Conservation (phyloP, 2,329 filamentous ascomycete species). For the Sporothrix luriei region DNA sequence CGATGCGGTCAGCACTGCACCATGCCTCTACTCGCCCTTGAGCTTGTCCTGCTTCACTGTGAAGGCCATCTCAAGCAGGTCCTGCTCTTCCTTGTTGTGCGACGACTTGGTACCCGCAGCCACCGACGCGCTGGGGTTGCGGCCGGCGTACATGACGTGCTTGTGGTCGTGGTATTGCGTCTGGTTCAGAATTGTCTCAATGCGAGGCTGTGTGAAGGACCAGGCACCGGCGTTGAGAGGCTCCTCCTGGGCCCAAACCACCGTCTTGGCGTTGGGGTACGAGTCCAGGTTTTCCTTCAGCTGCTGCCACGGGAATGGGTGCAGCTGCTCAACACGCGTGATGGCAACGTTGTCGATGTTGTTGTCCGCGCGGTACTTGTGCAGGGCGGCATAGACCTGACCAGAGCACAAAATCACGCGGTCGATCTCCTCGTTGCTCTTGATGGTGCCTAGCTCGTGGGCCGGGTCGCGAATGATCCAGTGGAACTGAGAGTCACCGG, state of each 20-base stretch:
- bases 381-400: conserved; percentile 87
- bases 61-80: conserved; percentile 70
- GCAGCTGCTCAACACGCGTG: conserved; percentile 94
- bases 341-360: conserved; percentile 89
- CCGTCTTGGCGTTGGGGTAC: conserved; percentile 96
- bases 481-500: conserved; percentile 86
- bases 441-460: conserved; percentile 74
- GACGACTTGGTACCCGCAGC: conserved; percentile 87
- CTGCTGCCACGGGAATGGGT: conserved; percentile 98
- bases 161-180: conserved; percentile 91
- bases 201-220: conserved; percentile 95
- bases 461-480: conserved; percentile 94
- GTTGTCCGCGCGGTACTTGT: conserved; percentile 87
- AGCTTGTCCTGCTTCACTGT: conserved; percentile 68
- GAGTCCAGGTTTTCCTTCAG: conserved; percentile 94
- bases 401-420: conserved; percentile 93
- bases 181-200: conserved; percentile 93
- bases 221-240: conserved; percentile 95
- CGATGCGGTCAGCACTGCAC: neutral
- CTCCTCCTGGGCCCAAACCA: conserved; percentile 97
- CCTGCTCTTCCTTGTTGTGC: conserved; percentile 91
- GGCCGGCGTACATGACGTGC: conserved; percentile 95
- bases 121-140: conserved; percentile 89
- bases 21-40: conserved; percentile 61
- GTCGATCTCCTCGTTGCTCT: conserved; percentile 81